Percentiles rank a stretch among this genome's conserved stretches.
Conservation (phyloP, 2,329 filamentous ascomycete genomes). For the Fusarium incarnatum region DNA sequence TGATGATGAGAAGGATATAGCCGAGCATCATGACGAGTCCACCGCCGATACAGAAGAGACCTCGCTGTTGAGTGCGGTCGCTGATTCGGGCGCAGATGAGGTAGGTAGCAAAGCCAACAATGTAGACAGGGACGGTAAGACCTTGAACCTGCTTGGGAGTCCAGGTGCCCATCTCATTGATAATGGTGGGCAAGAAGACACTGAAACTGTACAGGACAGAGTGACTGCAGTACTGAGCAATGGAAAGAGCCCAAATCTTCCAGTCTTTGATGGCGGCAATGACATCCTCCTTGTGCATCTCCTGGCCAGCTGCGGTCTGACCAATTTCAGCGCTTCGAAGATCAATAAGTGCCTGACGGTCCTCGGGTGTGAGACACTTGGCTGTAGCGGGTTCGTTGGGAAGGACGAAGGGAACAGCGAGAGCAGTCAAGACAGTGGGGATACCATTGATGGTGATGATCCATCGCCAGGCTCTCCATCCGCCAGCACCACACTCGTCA, state of each 20-base stretch:
- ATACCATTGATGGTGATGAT: constrained; percentile 69
- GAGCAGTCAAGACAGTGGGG: constrained; percentile 61
- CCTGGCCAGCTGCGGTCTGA: constrained; percentile 32
- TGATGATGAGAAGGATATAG: constrained; percentile 69
- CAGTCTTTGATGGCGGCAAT: constrained; percentile 61
- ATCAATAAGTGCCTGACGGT: constrained; percentile 61
- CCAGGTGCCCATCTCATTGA: constrained; percentile 69
- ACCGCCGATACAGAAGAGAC: constrained; percentile 62
- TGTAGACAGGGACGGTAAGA: constrained; percentile 76
- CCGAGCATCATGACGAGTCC: constrained; percentile 66
- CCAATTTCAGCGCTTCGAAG: constrained; percentile 62
- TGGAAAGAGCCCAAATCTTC: constrained; percentile 71
- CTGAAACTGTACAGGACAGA: constrained; percentile 76
- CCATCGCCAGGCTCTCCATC: constrained; percentile 74
- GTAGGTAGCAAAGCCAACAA: constrained; percentile 71
- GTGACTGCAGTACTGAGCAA: constrained; percentile 70
- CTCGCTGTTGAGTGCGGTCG: constrained; percentile 68
- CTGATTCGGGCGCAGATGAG: constrained; percentile 67
- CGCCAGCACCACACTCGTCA: constrained; percentile 68
- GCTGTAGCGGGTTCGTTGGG: constrained; percentile 70
- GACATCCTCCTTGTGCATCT: constrained; percentile 47
- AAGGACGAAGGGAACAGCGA: constrained; percentile 66
- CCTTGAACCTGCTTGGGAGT: constrained; percentile 69
- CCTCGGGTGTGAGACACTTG: constrained; percentile 38
- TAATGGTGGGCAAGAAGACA: constrained; percentile 77